Conservation (phyloP, 768 basidiomycete genomes). For the Russula vinacea region DNA sequence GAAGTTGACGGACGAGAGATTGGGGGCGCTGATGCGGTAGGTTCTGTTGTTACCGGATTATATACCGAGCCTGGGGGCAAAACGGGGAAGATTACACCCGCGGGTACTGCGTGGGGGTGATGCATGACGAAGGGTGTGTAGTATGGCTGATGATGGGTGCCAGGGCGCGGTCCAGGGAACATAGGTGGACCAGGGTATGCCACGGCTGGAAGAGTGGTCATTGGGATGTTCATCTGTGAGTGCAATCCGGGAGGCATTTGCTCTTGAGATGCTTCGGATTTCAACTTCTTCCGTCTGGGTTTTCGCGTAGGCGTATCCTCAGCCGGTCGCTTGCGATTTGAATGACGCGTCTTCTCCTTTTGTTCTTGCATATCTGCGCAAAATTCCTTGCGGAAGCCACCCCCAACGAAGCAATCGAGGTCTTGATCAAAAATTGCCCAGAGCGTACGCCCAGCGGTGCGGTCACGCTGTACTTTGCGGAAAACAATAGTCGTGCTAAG, state of each 20-base stretch:
- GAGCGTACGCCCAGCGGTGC: constrained; percentile 73
- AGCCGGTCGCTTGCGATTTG: constrained; percentile 26
- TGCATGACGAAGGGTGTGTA: constrained; percentile 40
- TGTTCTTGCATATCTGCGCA: constrained; percentile 43
- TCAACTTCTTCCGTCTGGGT: constrained; percentile 36
- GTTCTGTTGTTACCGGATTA: constrained; percentile 33
- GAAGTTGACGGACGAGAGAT: constrained; percentile 24
- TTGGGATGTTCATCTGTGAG: constrained; percentile 25
- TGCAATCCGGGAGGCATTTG: constrained; percentile 10
- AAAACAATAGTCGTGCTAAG: constrained; percentile 90
- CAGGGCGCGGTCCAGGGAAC: constrained; percentile 36
- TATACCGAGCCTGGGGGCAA: constrained; percentile 53
- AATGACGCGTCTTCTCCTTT: constrained; percentile 31
- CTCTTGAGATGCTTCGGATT: constrained; percentile 25
- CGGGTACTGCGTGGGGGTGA: constrained; percentile 47
- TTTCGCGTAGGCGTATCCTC: constrained; percentile 31
- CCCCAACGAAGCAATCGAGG: constrained; percentile 76
- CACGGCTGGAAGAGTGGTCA: constrained; percentile 29
- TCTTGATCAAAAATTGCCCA: constrained; percentile 88
- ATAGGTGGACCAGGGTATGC: constrained; percentile 35
- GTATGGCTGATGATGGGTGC: constrained; percentile 70
- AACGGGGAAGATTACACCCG: constrained; percentile 73
- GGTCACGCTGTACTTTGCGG: constrained; percentile 76
- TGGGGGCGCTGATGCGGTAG: constrained; percentile 19
- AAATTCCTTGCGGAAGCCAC: constrained; percentile 70